Percentiles rank a stretch among this genome's conserved stretches.
These are phyloP conservation scores for Rhizopogon vesiculosus DNA, from an alignment of 768 basidiomycete genomes.

Conservation along the genomic window DNA sequence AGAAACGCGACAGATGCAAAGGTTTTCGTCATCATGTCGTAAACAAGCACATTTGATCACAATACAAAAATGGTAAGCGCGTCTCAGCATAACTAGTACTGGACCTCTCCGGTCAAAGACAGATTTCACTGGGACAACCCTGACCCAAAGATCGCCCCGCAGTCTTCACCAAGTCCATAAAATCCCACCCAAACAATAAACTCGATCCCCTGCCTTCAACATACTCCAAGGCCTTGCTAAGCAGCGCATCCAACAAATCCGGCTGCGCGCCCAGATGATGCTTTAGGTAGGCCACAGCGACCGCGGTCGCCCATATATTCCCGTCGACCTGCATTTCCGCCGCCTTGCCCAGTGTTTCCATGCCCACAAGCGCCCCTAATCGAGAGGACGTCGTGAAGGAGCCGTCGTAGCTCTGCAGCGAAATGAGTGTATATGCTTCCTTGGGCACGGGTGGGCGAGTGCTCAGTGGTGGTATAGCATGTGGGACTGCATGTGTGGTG, in stretches of 20 bases:
- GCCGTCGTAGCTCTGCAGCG: conserved; percentile 41
- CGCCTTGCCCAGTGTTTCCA: conserved; percentile 25
- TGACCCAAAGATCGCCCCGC: not conserved
- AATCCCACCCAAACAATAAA: conserved; percentile 3
- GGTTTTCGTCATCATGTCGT: too few species aligned
- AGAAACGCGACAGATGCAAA: too few species aligned
- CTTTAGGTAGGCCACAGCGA: conserved; percentile 42
- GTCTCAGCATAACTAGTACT: too few species aligned
- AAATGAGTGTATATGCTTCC: conserved; percentile 32
- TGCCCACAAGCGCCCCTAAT: conserved; percentile 34
- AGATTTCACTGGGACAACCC: too few species aligned
- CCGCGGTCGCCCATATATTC: conserved; percentile 44
- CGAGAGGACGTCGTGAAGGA: conserved; percentile 35
- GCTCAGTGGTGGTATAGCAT: conserved; percentile 6
- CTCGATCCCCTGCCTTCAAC: conserved; percentile 16
- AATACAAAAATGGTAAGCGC: too few species aligned
- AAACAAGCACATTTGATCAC: too few species aligned
- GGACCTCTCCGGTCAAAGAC: too few species aligned
- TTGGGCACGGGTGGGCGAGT: conserved; percentile 10
- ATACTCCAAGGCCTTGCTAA: conserved; percentile 38
- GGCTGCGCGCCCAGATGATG: conserved; percentile 29
- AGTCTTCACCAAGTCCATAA: not conserved
- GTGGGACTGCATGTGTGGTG: not conserved
- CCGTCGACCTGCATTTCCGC: conserved; percentile 25
- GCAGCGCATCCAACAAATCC: conserved; percentile 38